A percentile compares a stretch with the other conserved stretches of the same genome.
These are phyloP conservation scores for Aphanomyces stellatus DNA, from an alignment of 352 stramenopile species.

Conservation along the genomic window DNA sequence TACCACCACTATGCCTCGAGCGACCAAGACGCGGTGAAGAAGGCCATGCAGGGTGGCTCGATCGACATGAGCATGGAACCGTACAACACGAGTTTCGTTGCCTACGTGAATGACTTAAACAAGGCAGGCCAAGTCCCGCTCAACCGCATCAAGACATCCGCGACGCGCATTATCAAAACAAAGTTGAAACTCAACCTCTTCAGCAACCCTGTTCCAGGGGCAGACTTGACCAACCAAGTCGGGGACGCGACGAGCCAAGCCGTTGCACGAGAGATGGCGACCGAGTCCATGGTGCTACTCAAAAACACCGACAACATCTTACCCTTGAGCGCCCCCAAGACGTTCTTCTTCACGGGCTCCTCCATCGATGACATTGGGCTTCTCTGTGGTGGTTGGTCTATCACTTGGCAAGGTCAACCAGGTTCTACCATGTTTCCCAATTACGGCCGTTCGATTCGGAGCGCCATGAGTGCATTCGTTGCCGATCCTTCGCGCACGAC, in stretches of 20 bases:
- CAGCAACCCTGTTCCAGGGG: constrained; percentile 46
- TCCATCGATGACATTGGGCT: constrained; percentile 61
- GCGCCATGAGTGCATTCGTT: constrained; percentile 28
- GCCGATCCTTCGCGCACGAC: constrained; percentile 9
- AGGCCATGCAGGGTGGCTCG: constrained; percentile 59
- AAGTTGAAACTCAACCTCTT: constrained; percentile 69
- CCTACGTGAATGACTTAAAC: constrained; percentile 40
- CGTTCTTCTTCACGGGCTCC: constrained; percentile 52
- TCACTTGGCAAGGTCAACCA: constrained; percentile 80
- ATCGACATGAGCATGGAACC: constrained; percentile 91
- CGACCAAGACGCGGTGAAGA: constrained; percentile 44
- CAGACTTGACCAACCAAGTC: constrained; percentile 34
- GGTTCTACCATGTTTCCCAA: constrained; percentile 58
- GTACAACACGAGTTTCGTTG: constrained; percentile 55
- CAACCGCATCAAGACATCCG: constrained; percentile 51
- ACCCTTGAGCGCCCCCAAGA: constrained; percentile 18
- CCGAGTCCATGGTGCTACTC: constrained; percentile 74
- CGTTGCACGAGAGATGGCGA: constrained; percentile 51
- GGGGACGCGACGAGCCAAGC: constrained; percentile 41
- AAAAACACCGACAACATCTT: constrained; percentile 63
- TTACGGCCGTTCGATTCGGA: constrained; percentile 48
- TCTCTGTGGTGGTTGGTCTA: constrained; percentile 67
- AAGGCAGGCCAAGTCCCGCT: constrained; percentile 3
- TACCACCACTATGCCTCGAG: constrained; percentile 46
- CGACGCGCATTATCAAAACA: constrained; percentile 48